phyloP scores from a whole-genome alignment of 371 early-diverging fungal genomes.

The Apophysomyces elegans region DNA sequence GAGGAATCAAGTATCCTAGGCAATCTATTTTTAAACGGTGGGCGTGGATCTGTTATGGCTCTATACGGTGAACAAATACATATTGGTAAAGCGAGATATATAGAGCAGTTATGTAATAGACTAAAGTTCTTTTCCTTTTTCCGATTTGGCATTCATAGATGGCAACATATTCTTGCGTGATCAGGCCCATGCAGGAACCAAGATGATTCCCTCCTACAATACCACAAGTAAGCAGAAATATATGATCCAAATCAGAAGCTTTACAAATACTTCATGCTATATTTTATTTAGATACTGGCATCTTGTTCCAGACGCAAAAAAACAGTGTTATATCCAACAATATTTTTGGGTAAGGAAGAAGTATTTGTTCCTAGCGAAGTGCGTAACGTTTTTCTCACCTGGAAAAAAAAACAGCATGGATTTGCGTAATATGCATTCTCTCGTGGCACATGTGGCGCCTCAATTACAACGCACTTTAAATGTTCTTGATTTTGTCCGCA shows the following conservation, averaged over 20 bases:
- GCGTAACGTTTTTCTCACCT: neutral
- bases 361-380: neutral
- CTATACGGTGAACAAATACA: conserved; percentile 30
- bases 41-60: conserved; percentile 35
- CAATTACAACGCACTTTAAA: conserved; percentile 27
- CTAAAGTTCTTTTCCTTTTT: neutral
- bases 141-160: conserved; percentile 21
- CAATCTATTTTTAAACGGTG: conserved; percentile 46
- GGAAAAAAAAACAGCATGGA: conserved; percentile 33
- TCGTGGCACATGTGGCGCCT: conserved; percentile 24
- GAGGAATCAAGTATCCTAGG: conserved; percentile 37
- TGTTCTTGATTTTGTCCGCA: conserved; percentile 26
- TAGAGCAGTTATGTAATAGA: neutral
- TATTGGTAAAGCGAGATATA: conserved; percentile 31
- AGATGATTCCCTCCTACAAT: conserved; percentile 28
- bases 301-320: conserved; percentile 40
- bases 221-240: conserved; percentile 32
- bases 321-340: conserved; percentile 47
- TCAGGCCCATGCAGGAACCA: conserved; percentile 28
- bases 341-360: conserved; percentile 40
- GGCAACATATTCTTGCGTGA: conserved; percentile 50
- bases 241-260: neutral
- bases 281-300: conserved; percentile 31
- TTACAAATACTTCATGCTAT: neutral
- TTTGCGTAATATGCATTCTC: conserved; percentile 30